Conservation (phyloP, 139 green algal species). For the Chlorella vulgaris region DNA sequence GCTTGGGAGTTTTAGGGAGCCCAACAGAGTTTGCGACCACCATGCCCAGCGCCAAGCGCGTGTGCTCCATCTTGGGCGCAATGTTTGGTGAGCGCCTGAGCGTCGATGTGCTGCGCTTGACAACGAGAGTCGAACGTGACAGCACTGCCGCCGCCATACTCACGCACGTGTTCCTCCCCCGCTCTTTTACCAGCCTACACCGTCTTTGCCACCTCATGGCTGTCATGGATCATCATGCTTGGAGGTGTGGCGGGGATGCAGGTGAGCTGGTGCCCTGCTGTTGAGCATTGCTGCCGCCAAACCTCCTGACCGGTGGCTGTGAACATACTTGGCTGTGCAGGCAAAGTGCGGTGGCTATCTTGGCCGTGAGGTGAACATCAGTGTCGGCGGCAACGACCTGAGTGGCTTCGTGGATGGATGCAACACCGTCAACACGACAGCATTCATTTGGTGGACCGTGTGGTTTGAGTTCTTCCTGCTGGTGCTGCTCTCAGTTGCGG, state of each 20-base stretch:
- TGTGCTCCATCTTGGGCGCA: not conserved
- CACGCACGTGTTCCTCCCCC: not conserved
- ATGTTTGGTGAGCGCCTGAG: not conserved
- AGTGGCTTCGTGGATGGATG: not conserved
- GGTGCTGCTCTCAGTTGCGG: constrained; percentile 21
- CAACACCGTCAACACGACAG: not conserved
- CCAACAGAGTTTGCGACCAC: no score
- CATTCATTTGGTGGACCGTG: constrained; percentile 18
- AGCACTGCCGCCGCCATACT: not conserved
- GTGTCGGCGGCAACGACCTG: not conserved
- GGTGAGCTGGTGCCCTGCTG: not conserved
- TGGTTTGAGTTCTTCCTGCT: constrained; percentile 33
- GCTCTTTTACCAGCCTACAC: not conserved
- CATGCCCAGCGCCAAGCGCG: not conserved
- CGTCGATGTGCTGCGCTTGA: not conserved
- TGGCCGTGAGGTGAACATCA: not conserved
- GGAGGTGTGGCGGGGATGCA: constrained; percentile 18
- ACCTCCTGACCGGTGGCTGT: no score
- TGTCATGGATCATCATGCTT: not conserved
- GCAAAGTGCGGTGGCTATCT: constrained; percentile 17
- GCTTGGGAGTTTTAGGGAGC: no score
- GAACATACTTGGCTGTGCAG: no score
- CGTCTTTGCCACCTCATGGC: not conserved
- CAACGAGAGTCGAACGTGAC: not conserved
- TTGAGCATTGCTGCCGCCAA: not conserved